Percentiles rank a stretch among this genome's conserved stretches.
Evolutionary conservation across 768 basidiomycete species (phyloP).

Genomic region (Saitozyma sp.): DNA sequence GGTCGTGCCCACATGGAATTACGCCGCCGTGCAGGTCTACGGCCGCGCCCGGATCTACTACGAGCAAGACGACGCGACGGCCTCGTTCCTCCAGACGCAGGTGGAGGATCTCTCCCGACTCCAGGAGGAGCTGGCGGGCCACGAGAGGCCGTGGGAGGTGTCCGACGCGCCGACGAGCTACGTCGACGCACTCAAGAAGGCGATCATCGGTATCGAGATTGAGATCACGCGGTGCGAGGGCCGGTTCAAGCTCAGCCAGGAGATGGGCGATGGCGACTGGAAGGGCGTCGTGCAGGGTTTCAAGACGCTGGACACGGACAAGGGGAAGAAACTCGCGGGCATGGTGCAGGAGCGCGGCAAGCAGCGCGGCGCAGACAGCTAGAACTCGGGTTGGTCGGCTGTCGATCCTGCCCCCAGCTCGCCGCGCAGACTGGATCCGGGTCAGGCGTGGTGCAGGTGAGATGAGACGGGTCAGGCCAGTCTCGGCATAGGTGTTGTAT

Average conservation of each 20-base stretch:
- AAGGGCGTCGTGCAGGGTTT: slow-evolving; percentile 48
- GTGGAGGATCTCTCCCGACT: slow-evolving; percentile 35
- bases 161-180: slow-evolving; percentile 45
- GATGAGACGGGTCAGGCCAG: too few species aligned
- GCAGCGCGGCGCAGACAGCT: neutral
- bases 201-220: slow-evolving; percentile 50
- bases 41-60: slow-evolving; percentile 39
- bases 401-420: too few species aligned
- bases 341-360: slow-evolving; percentile 20
- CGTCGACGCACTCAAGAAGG: slow-evolving; percentile 44
- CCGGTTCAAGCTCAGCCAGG: slow-evolving; percentile 49
- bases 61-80: slow-evolving; percentile 9
- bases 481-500: too few species aligned
- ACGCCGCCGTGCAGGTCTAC: slow-evolving; percentile 50
- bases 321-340: slow-evolving; percentile 33
- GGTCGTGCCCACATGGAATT: slow-evolving; percentile 53
- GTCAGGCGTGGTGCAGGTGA: too few species aligned
- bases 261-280: slow-evolving; percentile 44
- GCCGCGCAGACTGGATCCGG: too few species aligned
- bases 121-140: slow-evolving; percentile 13
- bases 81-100: slow-evolving; percentile 39
- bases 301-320: slow-evolving; percentile 26
- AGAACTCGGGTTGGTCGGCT: too few species aligned
- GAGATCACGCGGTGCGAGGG: slow-evolving; percentile 46
- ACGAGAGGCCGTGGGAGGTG: slow-evolving; percentile 38